Evolutionary conservation across 441 rosid species (phyloP), one percentile per base, ranked within the genome.

Genomic region (Mallotus repandus): DNA sequence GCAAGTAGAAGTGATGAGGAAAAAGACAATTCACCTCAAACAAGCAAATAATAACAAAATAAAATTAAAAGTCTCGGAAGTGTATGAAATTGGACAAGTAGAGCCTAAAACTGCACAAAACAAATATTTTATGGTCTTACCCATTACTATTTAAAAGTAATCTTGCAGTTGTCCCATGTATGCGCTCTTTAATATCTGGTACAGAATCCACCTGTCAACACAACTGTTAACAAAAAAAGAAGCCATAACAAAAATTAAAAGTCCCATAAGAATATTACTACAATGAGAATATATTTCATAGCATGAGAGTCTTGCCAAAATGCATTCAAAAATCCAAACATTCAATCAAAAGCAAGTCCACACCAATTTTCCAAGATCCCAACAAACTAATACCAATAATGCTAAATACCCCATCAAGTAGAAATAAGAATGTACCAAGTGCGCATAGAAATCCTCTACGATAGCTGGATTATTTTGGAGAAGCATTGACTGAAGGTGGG

Each of bases 401-500:
- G 22, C 58, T 32, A 12, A 59, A 79, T 15, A 43, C 46, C 43
- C 67, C 69, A 35, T 56, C 35, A 68, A 16, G 66, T 12, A 49
- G 41, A 14, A 69, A 75, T 69, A 63, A 74, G 73, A 77, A 78
- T 79, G 67, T 88, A 96, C 99, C 96, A 93, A 82, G 73, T 90
- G 87, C 70, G 81, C 76, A 80, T 83, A 92, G 79, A 96, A 93
- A 80, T 93, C 97, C 82, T 96, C 99, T 69, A 96, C 95, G 52
- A 88, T 65, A 79, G 89, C 77, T 25, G 91, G 89, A 77, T 86
- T 93, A 80, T 86, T 93, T 81, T 81, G 90, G 77, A 96, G 92
- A 80, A 96, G 95, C 96, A 92, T 87, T 22, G 96, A 89, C 77
- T 96, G 97, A 63, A 96, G 92, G 85, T 87, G 97, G 76, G 92